phyloP scores from a whole-genome alignment of 75 land plant genomes.

The Cunninghamia lanceolata region DNA sequence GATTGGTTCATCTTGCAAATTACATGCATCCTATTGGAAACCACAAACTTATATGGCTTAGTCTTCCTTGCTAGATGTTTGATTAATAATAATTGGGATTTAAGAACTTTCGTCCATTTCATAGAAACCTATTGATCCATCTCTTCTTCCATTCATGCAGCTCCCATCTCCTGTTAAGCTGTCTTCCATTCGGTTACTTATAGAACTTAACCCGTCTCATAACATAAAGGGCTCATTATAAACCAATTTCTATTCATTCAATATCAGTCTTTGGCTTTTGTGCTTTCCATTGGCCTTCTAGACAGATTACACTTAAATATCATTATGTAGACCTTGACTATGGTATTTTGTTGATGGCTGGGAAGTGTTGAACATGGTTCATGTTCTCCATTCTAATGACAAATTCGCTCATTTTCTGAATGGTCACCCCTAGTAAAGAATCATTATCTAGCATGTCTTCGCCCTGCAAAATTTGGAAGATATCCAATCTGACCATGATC shows the following conservation, averaged over 20 bases:
- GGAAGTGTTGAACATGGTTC: not conserved
- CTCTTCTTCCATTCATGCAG: too few species aligned
- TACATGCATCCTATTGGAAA: too few species aligned
- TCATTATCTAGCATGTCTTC: not conserved
- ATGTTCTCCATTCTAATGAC: not conserved
- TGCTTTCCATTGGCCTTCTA: not conserved
- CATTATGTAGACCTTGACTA: not conserved
- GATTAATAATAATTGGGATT: not conserved
- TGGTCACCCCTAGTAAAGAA: not conserved
- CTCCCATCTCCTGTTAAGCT: too few species aligned
- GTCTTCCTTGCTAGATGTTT: not conserved
- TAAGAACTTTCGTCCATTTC: not conserved
- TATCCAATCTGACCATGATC: not conserved
- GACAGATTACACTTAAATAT: not conserved
- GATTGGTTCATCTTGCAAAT: too few species aligned
- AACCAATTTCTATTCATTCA: not conserved
- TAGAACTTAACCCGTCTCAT: not conserved
- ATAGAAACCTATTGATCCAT: not conserved
- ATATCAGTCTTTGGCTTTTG: not conserved
- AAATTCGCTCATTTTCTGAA: not conserved
- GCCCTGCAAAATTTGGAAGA: not conserved
- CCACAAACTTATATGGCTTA: not conserved
- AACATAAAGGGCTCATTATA: too few species aligned
- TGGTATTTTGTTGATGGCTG: not conserved
- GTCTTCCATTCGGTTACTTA: not conserved